Conservation (phyloP, 208 protist genomes). For the Perkinsela sp. region DNA sequence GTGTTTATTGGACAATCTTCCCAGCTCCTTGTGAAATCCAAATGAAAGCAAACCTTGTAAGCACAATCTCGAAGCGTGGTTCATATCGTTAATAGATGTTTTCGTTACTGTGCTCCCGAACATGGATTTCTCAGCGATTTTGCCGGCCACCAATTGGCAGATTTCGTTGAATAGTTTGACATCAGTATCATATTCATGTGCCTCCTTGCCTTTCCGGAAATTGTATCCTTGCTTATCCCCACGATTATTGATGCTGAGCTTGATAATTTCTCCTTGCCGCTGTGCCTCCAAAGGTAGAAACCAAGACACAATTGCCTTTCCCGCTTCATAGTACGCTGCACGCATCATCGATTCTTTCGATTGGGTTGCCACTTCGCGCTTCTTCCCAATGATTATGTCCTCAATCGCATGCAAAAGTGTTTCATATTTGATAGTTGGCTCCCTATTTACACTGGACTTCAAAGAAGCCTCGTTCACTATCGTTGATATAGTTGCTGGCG, state of each 20-base stretch:
- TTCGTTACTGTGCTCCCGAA: conserved; percentile 62
- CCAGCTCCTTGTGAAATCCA: conserved; percentile 35
- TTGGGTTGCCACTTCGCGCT: conserved; percentile 8
- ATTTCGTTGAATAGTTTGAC: conserved; percentile 66
- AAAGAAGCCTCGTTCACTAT: conserved; percentile 69
- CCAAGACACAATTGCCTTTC: conserved; percentile 75
- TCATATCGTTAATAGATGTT: conserved; percentile 58
- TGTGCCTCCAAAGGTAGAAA: conserved; percentile 40
- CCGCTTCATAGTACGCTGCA: conserved; percentile 76
- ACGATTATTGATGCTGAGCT: conserved; percentile 80
- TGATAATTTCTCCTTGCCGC: conserved; percentile 35
- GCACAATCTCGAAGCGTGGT: conserved; percentile 46
- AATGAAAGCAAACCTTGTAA: conserved; percentile 32
- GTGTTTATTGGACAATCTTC: conserved; percentile 30
- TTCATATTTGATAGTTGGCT: conserved; percentile 40
- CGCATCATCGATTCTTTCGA: conserved; percentile 9
- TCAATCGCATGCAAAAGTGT: conserved; percentile 42
- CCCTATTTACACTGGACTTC: conserved; percentile 49
- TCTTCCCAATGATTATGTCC: conserved; percentile 49
- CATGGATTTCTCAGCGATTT: conserved; percentile 71
- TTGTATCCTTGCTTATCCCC: conserved; percentile 36
- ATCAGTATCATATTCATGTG: conserved; percentile 42
- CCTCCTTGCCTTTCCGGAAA: conserved; percentile 37
- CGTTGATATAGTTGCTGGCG: conserved; percentile 65
- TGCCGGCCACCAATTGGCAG: conserved; percentile 71